Evolutionary conservation across 441 rosid species (phyloP), one percentile per base, ranked within the genome.

Genomic region (Pelargonium myrrhifolium): DNA sequence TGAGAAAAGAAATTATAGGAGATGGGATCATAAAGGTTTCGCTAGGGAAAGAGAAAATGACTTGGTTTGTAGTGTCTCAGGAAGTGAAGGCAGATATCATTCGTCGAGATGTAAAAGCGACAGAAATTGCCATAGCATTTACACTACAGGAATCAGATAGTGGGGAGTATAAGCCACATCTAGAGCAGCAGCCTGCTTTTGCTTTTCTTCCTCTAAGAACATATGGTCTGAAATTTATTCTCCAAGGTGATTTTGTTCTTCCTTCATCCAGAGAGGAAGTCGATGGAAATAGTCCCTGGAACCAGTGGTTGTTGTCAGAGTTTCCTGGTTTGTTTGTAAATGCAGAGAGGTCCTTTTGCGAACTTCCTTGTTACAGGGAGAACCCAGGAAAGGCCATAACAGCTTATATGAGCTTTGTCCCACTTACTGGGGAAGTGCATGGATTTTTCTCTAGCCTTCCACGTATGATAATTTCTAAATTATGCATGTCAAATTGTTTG

Each of bases 191-290:
- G 74, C 99, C 97, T 20, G 98, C 89, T 70, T 95, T 95, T 84
- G 84, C 99, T 67, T 95, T 85, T 84, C 99, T 95, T 80, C 99
- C 99, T 76, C 76, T 95, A n/a, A 81, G 99, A 82, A 87, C 94
- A n/a, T 95, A 95, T 64, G 99, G 99, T 70, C 79, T 95, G 69
- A 95, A 92, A 79, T 95, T 95, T 79, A 92, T 95, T 72, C 79
- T 95, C 68, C 98, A 95, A 77, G 99, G 97, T 26, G 98, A 92
- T 81, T 95, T 95, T 79, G 80, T 87, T 75, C 98, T 95, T 71
- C 90, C 99, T 35, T 90, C 99, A 71, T 95, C 99, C 61, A 86
- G 99, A 79, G 98, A 95, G 81, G 99, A 95, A 77, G 98, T 92
- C 67, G 99, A 95, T 71, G 92, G 79, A 76, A 89, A 89, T 83